These are phyloP conservation scores for Apophysomyces trapeziformis DNA, from an alignment of 371 early-diverging fungal species.

Conservation along the genomic window DNA sequence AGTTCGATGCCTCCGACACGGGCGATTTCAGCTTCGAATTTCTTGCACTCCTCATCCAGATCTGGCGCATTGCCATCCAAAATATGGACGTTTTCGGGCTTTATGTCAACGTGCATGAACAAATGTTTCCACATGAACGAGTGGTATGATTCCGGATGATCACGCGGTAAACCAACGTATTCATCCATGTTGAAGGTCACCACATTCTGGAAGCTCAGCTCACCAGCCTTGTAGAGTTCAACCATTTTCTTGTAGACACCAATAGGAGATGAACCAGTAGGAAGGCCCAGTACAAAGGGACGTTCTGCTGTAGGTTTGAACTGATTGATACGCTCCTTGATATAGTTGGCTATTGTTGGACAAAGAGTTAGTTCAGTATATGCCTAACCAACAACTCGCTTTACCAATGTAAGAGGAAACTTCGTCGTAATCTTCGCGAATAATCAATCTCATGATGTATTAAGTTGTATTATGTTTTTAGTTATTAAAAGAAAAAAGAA, in stretches of 20 bases:
- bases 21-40: slow-evolving; percentile 78
- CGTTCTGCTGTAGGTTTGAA: slow-evolving; percentile 69
- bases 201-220: slow-evolving; percentile 63
- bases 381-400: not conserved
- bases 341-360: slow-evolving; percentile 18
- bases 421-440: slow-evolving; percentile 11
- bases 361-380: not conserved
- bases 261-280: slow-evolving; percentile 58
- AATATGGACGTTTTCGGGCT: slow-evolving; percentile 81
- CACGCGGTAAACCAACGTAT: slow-evolving; percentile 64
- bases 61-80: slow-evolving; percentile 83
- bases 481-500: not conserved
- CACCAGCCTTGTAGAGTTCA: slow-evolving; percentile 53
- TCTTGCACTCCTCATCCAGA: slow-evolving; percentile 76
- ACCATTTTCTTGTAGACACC: slow-evolving; percentile 56
- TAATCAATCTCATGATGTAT: slow-evolving; percentile 7
- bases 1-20: slow-evolving; percentile 79
- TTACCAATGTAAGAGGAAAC: slow-evolving; percentile 3
- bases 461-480: not conserved
- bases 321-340: slow-evolving; percentile 72
- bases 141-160: slow-evolving; percentile 86
- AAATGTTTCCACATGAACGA: slow-evolving; percentile 88
- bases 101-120: slow-evolving; percentile 82
- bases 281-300: slow-evolving; percentile 74
- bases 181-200: slow-evolving; percentile 65